Evolutionary conservation across 1,284 basidiomycete species (phyloP).

Genomic region (Ustilago sp.): DNA sequence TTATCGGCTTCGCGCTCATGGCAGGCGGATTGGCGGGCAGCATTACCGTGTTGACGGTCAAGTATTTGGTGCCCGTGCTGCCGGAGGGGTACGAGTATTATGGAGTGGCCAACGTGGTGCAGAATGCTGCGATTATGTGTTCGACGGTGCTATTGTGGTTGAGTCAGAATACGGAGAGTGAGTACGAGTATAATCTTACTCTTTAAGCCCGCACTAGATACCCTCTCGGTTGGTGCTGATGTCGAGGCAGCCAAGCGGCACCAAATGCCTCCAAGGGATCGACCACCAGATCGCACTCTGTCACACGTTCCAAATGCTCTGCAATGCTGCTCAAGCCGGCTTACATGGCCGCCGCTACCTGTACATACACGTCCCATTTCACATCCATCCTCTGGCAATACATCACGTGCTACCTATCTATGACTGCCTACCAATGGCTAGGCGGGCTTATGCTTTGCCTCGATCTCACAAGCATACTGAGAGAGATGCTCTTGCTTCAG

Average conservation of each 20-base stretch:
- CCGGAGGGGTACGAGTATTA: slow-evolving; percentile 85
- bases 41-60: slow-evolving; percentile 87
- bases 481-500: too few species aligned
- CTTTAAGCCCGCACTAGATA: slow-evolving; percentile 71
- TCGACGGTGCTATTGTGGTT: slow-evolving; percentile 86
- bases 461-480: too few species aligned
- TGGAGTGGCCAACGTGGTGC: slow-evolving; percentile 92
- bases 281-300: too few species aligned
- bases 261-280: too few species aligned
- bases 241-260: too few species aligned
- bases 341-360: not conserved
- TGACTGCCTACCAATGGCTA: too few species aligned
- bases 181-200: slow-evolving; percentile 89
- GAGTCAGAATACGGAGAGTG: slow-evolving; percentile 81
- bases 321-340: not conserved
- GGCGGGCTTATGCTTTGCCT: too few species aligned
- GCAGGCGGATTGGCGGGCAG: slow-evolving; percentile 94
- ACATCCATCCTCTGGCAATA: not conserved
- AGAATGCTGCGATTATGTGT: slow-evolving; percentile 93
- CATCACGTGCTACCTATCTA: too few species aligned
- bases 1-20: slow-evolving; percentile 96
- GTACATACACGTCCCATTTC: not conserved
- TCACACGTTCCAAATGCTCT: too few species aligned
- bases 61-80: slow-evolving; percentile 84
- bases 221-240: too few species aligned